Percentiles rank a stretch among this genome's conserved stretches.
phyloP scores from a whole-genome alignment of 306 rosid genomes.

The Cicer cuneatum region DNA sequence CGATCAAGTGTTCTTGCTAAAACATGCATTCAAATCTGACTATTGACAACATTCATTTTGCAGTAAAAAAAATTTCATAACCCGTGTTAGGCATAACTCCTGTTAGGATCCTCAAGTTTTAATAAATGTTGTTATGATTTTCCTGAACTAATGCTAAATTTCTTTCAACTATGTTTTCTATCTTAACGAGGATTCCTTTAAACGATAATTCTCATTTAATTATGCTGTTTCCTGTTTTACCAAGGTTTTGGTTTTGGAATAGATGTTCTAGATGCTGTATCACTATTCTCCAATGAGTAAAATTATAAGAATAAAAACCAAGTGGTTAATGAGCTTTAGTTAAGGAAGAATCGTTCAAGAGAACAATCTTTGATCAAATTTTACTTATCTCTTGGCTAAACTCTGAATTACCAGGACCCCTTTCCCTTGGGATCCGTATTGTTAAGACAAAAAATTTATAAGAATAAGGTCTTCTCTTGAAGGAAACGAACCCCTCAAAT shows the following conservation, averaged over 20 bases:
- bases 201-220: neutral
- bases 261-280: neutral
- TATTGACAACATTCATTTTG: neutral
- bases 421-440: too few species aligned
- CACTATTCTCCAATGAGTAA: neutral
- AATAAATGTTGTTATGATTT: neutral
- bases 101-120: neutral
- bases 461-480: too few species aligned
- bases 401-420: too few species aligned
- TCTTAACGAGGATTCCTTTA: neutral
- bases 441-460: too few species aligned
- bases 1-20: constrained; percentile 19
- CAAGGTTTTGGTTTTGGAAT: neutral
- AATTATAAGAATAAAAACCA: neutral
- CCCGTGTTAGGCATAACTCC: neutral
- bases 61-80: neutral
- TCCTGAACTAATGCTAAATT: neutral
- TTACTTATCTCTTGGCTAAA: too few species aligned
- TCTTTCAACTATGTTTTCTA: neutral
- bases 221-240: neutral
- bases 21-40: neutral
- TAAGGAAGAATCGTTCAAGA: too few species aligned
- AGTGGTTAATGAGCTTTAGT: too few species aligned
- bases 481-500: neutral
- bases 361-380: too few species aligned